Evolutionary conservation across 345 rosid genomes (phyloP).

Genomic region (Salix caprea): DNA sequence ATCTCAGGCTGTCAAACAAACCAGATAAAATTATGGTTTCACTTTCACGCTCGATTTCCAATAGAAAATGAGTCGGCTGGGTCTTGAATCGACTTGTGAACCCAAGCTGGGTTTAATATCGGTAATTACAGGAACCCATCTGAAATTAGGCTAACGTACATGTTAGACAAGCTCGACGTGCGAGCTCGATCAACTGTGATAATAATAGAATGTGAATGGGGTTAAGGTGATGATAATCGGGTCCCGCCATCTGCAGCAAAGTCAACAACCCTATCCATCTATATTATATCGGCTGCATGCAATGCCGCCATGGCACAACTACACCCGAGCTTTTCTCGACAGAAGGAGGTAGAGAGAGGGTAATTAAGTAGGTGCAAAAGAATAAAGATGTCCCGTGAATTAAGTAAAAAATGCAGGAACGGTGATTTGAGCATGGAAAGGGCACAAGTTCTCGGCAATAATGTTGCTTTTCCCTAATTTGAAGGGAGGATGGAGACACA

Average conservation of each 20-base stretch:
- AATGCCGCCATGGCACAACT: neutral
- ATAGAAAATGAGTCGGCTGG: too few species aligned
- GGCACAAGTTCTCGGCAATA: neutral
- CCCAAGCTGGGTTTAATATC: too few species aligned
- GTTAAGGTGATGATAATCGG: neutral
- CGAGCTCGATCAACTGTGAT: too few species aligned
- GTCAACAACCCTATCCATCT: conserved; percentile 10
- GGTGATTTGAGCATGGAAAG: neutral
- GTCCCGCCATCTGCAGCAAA: conserved; percentile 7
- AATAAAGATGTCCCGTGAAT: conserved; percentile 29
- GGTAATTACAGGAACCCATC: too few species aligned
- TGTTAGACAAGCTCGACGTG: too few species aligned
- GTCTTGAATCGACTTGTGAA: too few species aligned
- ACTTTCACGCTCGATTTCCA: too few species aligned
- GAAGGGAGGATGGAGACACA: conserved; percentile 14
- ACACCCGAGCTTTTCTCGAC: neutral
- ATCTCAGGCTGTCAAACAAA: too few species aligned
- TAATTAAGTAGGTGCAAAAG: neutral
- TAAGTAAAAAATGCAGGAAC: conserved; percentile 16
- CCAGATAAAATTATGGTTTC: too few species aligned
- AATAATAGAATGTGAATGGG: neutral
- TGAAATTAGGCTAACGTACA: too few species aligned
- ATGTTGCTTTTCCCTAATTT: conserved; percentile 10
- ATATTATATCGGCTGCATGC: neutral
- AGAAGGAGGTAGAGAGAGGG: neutral